Evolutionary conservation across 1,284 basidiomycete species (phyloP), one percentile per base, ranked within the genome.

Genomic region (Earliella scabrosa): DNA sequence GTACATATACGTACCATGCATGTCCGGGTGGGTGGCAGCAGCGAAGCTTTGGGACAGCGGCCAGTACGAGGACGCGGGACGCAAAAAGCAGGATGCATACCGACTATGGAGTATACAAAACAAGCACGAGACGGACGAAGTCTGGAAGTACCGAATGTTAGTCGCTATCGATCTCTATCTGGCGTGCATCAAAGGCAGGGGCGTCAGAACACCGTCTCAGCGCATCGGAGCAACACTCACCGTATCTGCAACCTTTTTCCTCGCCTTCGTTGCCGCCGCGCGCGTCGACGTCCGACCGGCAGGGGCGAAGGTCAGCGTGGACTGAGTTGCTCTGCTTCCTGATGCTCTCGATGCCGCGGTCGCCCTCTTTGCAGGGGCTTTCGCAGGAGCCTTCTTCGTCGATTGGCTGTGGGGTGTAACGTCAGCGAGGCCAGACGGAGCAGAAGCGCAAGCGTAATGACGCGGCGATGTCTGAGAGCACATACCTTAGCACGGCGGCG

Each of bases 251-350:
- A 66, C 61, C 54, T 70, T 70, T 57, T 57, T 55, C 41, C 59
- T 66, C 23, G 67, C 66, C 45, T 59, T 63, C 27, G 65, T 60
- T 10, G 70, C 70, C 4, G 70, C 70, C 4, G 68, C 65, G n/a
- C 70, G 53, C 14, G 65, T 66, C 8, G 62, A 61, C 14, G 84
- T 81, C 2, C 85, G 73, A n/a, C 82, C 79, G 10, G 82, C 77
- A 8, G 88, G 82, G 0, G 83, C 81, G 60, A 90, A 90, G 38
- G 72, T 80, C 51, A 93, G 73, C 48, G 85, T 88, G 0, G 80
- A 65, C 65, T 88, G 85, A 46, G 77, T 80, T 24, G 72, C 47
- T 52, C 69, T 70, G 3, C 81, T 68, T 20, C 51, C 46, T 21
- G 52, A 35, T 2, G 61, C 46, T 45, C 60, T 63, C 11, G 56